Conservation (phyloP, 768 basidiomycete species). For the Harrya chromipes region DNA sequence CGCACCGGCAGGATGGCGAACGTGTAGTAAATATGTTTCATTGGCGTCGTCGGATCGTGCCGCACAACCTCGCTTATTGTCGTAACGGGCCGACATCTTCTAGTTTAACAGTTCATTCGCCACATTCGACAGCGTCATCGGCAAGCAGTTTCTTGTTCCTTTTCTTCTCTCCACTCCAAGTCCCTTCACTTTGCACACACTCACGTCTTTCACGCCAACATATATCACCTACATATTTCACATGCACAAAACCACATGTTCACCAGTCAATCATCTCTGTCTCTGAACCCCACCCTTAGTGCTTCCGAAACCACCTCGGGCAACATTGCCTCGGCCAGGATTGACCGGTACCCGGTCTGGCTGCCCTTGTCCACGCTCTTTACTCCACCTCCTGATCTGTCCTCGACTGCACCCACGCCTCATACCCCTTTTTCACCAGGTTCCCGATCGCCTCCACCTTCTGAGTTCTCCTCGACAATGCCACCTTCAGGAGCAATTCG, state of each 20-base stretch:
- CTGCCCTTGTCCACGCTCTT: conserved; percentile 20
- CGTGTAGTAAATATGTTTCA: conserved; percentile 2
- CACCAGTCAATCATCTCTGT: conserved; percentile 19
- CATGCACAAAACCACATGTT: conserved; percentile 31
- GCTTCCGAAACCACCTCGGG: conserved; percentile 7
- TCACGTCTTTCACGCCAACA: conserved; percentile 25
- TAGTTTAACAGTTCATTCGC: not conserved
- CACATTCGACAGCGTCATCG: conserved; percentile 6
- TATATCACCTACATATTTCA: conserved; percentile 19
- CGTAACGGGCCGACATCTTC: conserved; percentile 4
- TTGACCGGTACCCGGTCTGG: conserved; percentile 10
- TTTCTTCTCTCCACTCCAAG: conserved; percentile 7
- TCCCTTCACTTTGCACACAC: conserved; percentile 15
- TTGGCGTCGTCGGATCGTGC: conserved; percentile 7
- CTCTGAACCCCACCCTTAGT: conserved; percentile 15
- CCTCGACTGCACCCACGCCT: conserved; percentile 1
- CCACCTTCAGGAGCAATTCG: not conserved
- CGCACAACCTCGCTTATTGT: conserved; percentile 23
- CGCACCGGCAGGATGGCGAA: conserved; percentile 6
- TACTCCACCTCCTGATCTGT: conserved; percentile 6
- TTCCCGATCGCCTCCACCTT: conserved; percentile 1
- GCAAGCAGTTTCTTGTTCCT: conserved; percentile 14
- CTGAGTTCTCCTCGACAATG: conserved; percentile 2
- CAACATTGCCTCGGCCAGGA: conserved; percentile 6
- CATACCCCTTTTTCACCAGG: not conserved